Evolutionary conservation across 345 rosid genomes (phyloP).

Genomic region (Lumnitzera littorea): DNA sequence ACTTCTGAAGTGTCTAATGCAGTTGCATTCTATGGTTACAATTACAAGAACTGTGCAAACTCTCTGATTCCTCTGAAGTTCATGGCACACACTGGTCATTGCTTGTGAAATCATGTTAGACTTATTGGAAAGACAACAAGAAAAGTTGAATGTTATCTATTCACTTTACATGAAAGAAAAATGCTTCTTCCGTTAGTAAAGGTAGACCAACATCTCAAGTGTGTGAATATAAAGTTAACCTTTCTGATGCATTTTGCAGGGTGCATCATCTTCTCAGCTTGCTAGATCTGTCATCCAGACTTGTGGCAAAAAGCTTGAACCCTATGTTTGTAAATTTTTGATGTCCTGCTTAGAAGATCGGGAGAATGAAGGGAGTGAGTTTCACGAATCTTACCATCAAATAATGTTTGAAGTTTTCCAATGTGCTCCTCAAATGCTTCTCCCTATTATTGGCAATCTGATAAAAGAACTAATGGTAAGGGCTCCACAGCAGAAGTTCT

Average conservation of each 20-base stretch:
- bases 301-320: slow-evolving; percentile 64
- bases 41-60: too few species aligned
- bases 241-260: slow-evolving; percentile 23
- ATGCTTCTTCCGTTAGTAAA: too few species aligned
- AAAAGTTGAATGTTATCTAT: too few species aligned
- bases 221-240: too few species aligned
- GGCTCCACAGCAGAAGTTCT: slow-evolving; percentile 1
- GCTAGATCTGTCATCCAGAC: slow-evolving; percentile 71
- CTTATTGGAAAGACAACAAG: too few species aligned
- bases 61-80: too few species aligned
- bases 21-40: too few species aligned
- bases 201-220: too few species aligned
- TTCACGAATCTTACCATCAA: slow-evolving; percentile 78
- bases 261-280: slow-evolving; percentile 49
- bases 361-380: slow-evolving; percentile 52
- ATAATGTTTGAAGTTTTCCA: slow-evolving; percentile 60
- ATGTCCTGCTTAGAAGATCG: slow-evolving; percentile 65
- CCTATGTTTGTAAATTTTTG: slow-evolving; percentile 62
- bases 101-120: too few species aligned
- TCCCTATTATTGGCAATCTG: slow-evolving; percentile 63
- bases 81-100: too few species aligned
- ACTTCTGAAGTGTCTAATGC: too few species aligned
- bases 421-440: slow-evolving; percentile 72
- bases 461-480: slow-evolving; percentile 70
- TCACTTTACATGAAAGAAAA: too few species aligned